phyloP scores from a whole-genome alignment of 169 alveolate species.

The Eimeria falciformis region DNA sequence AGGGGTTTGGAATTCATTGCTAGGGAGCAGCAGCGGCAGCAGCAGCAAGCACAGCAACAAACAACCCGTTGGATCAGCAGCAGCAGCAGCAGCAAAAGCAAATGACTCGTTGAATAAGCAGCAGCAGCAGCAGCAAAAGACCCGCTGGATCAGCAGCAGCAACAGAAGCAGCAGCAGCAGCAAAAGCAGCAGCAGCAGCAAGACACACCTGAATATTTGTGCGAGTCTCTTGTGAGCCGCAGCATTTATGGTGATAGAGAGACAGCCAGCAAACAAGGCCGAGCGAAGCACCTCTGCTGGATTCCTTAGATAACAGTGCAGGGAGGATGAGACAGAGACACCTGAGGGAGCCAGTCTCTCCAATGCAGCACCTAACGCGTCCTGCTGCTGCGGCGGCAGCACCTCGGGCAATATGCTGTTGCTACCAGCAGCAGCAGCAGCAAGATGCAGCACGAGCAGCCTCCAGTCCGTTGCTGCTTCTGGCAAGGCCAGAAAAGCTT shows the following conservation, averaged over 20 bases:
- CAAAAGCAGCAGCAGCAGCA: neutral
- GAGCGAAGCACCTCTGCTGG: neutral
- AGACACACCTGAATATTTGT: neutral
- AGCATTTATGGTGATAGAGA: neutral
- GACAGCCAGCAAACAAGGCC: neutral
- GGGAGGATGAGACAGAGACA: neutral
- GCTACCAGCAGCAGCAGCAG: slow-evolving; percentile 24
- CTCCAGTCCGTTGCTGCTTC: slow-evolving; percentile 33
- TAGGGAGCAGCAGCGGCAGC: no score
- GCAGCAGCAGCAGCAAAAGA: neutral
- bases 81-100: neutral
- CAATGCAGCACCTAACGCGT: neutral
- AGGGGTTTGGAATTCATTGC: no score
- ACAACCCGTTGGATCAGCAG: no score
- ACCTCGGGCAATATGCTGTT: neutral
- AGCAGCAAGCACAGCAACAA: no score
- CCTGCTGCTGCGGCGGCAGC: slow-evolving; percentile 5
- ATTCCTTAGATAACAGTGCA: neutral
- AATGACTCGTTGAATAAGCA: no score
- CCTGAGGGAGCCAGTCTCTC: slow-evolving; percentile 3
- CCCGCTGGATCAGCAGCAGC: slow-evolving; percentile 1
- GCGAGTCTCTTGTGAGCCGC: neutral
- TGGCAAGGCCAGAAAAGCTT: neutral
- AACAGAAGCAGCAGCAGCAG: neutral
- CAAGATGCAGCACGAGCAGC: slow-evolving; percentile 3